These are phyloP conservation scores for Cephalotrichum gorgonifer DNA, from an alignment of 2,329 filamentous ascomycete genomes.

Conservation along the genomic window DNA sequence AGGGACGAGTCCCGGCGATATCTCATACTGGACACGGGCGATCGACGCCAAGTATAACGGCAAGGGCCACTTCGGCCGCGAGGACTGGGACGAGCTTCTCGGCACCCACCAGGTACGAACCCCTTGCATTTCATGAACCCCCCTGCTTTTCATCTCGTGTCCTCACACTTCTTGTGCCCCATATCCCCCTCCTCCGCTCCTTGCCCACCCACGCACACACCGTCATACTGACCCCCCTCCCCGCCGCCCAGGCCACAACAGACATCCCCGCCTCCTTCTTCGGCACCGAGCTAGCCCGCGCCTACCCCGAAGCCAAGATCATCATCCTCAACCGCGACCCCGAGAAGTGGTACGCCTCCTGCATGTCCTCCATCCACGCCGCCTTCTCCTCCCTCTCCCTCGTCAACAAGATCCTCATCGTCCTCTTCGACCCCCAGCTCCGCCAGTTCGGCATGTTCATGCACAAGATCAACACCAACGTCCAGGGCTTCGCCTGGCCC, in stretches of 20 bases:
- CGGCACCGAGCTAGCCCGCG: slow-evolving; percentile 22
- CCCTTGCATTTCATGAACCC: background rate
- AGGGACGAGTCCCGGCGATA: slow-evolving; percentile 7
- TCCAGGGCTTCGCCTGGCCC: slow-evolving; percentile 10
- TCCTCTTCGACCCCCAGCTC: slow-evolving; percentile 19
- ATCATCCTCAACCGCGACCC: slow-evolving; percentile 27
- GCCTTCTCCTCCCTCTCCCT: slow-evolving; percentile 7
- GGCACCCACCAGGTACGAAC: slow-evolving; percentile 23
- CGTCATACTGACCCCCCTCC: slow-evolving; percentile 17
- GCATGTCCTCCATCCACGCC: slow-evolving; percentile 13
- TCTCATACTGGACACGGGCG: slow-evolving; percentile 13
- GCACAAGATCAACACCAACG: slow-evolving; percentile 12
- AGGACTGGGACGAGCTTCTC: slow-evolving; percentile 35
- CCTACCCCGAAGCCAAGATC: slow-evolving; percentile 25
- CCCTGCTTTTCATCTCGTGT: background rate
- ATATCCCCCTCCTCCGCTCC: slow-evolving; percentile 8
- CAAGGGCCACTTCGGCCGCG: slow-evolving; percentile 17
- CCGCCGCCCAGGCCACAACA: slow-evolving; percentile 40
- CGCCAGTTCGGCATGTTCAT: slow-evolving; percentile 19
- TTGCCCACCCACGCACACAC: slow-evolving; percentile 2
- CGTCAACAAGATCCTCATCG: slow-evolving; percentile 7
- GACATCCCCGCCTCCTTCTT: slow-evolving; percentile 47
- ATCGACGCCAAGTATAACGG: slow-evolving; percentile 14
- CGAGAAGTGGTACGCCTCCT: slow-evolving; percentile 25
- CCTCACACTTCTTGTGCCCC: slow-evolving; percentile 17